Base-by-base conservation (phyloP, 176 grass and related monocot genomes). In the Olyra latifolia region DNA sequence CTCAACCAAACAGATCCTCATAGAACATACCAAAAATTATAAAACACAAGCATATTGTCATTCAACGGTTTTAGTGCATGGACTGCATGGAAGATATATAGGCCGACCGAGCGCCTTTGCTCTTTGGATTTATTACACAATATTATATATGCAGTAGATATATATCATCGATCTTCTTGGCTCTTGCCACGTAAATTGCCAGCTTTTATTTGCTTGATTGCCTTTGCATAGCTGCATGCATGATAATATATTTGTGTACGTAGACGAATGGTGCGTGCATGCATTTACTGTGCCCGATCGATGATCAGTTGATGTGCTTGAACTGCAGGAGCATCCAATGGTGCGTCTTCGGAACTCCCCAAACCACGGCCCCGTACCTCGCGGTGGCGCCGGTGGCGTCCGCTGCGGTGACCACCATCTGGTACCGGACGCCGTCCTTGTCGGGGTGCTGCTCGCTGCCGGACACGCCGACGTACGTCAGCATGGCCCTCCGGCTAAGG, bases 321-420 rank as follows among this genome's bases (percentile, higher is more conserved):
- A 87, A 87, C 55, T 82, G 54, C 29, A 82, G 19, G 6, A 88
- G 80, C 57, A 39, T 72, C 86, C 86, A 88, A 27, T 56, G 55
- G 27, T 45, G 22, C 0, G 74, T 78, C 80, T 46, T 15, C 13
- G 58, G 80, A 58, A 88, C 7, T 13, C 86, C 88, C 88, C 83
- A 90, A 0, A 83, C 84, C 43, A 83, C 30, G 3, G 48, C 68
- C 17, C 23, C 8, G 79, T 79, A 83, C 19, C 17, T 0, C 5
- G 42, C 53, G 8, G 30, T 48, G 66, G 42, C 29, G 59, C 79
- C 79, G 35, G 49, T 5, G 29, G 42, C 59, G 19, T 68, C 58
- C 66, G 35, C 45, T 66, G 46, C 79, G 8, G 50, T 59, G 42
- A 90, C 30, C 50, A 69, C 74, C 78, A 90, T 55, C 60, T 39